Conservation (phyloP, 202 grass and related monocot species). For the Zoysia matrella region DNA sequence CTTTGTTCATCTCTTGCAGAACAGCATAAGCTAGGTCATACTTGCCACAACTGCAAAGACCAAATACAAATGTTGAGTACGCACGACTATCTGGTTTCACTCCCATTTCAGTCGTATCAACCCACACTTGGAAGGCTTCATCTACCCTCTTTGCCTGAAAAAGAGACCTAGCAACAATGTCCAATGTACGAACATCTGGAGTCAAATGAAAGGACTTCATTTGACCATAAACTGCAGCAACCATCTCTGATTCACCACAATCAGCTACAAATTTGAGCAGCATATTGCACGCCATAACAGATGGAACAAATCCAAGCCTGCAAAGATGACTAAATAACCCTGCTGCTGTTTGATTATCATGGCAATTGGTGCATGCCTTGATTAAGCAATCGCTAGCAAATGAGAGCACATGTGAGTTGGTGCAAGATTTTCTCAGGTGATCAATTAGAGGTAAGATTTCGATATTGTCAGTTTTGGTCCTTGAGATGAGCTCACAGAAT, state of each 20-base stretch:
- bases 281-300: slow-evolving; percentile 51
- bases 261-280: slow-evolving; percentile 56
- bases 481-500: slow-evolving; percentile 52
- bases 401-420: slow-evolving; percentile 32
- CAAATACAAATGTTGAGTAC: slow-evolving; percentile 60
- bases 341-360: slow-evolving; percentile 31
- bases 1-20: slow-evolving; percentile 52
- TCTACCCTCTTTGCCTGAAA: slow-evolving; percentile 53
- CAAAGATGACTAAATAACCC: slow-evolving; percentile 52
- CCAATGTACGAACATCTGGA: slow-evolving; percentile 49
- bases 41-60: slow-evolving; percentile 57
- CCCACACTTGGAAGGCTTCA: slow-evolving; percentile 54
- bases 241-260: slow-evolving; percentile 36
- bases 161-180: slow-evolving; percentile 60
- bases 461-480: background rate
- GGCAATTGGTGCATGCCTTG: slow-evolving; percentile 45
- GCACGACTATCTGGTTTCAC: slow-evolving; percentile 51
- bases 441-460: slow-evolving; percentile 51
- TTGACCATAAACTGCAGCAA: slow-evolving; percentile 50
- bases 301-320: slow-evolving; percentile 57
- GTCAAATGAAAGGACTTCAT: slow-evolving; percentile 54
- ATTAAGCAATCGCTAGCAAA: slow-evolving; percentile 57
- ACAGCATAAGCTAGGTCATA: slow-evolving; percentile 54
- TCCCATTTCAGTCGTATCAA: slow-evolving; percentile 57
- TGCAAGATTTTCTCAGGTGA: slow-evolving; percentile 36